Conservation (phyloP, 192 early-diverging fungal species). For the Coemansia sp. region DNA sequence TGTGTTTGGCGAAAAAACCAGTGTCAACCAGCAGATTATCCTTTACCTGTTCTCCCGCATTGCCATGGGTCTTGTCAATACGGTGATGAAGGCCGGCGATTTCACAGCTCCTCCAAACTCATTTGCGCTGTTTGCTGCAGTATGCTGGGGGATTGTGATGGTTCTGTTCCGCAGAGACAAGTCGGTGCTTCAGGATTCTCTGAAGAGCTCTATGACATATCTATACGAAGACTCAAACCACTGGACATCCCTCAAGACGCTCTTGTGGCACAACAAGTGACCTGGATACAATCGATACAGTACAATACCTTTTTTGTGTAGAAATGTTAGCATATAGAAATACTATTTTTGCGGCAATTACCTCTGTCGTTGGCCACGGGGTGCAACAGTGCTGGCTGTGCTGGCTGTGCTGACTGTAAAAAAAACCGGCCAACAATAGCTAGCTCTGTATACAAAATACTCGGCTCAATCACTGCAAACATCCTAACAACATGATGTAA, state of each 20-base stretch:
- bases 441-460: no score
- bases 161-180: constrained; percentile 90
- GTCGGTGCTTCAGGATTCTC: constrained; percentile 84
- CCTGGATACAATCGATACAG: neutral
- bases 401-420: no score
- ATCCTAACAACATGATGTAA: no score
- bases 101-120: constrained; percentile 76
- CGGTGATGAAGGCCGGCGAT: constrained; percentile 68
- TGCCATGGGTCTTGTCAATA: constrained; percentile 80
- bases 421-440: no score
- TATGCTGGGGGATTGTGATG: constrained; percentile 95
- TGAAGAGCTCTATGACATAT: constrained; percentile 93
- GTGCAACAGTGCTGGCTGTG: no score
- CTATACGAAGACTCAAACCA: constrained; percentile 86
- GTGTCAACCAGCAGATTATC: constrained; percentile 95
- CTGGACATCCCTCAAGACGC: constrained; percentile 72
- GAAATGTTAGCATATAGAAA: no score
- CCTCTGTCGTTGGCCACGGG: no score
- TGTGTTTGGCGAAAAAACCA: constrained; percentile 94
- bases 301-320: no score
- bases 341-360: no score
- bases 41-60: constrained; percentile 94
- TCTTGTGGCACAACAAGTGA: constrained; percentile 83
- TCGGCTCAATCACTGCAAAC: no score
- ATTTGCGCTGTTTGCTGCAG: constrained; percentile 90